A percentile compares a stretch with the other conserved stretches of the same genome.
Evolutionary conservation across 2,329 filamentous ascomycete species (phyloP).

Genomic region (Lachnum nothofagi): DNA sequence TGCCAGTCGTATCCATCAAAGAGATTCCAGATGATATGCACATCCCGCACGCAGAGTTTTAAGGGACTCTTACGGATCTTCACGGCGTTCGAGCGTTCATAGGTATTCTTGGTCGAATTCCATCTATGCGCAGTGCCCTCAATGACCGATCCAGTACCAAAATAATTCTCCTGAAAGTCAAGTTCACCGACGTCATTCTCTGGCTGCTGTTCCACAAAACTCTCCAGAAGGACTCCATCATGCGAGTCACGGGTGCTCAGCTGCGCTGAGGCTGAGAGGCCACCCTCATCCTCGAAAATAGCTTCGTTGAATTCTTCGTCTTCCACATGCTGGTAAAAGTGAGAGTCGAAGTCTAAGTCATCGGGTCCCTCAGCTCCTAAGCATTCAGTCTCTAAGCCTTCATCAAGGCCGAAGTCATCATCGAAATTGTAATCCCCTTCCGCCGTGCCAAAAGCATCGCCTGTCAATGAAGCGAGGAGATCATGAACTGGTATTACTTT

Average conservation of each 20-base stretch:
- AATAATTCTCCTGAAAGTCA: constrained; percentile 73
- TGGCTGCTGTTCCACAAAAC: constrained; percentile 35
- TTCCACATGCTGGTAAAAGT: constrained; percentile 42
- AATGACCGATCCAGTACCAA: constrained; percentile 56
- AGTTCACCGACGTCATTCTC: constrained; percentile 54
- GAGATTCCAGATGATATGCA: constrained; percentile 94
- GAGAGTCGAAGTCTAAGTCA: constrained; percentile 40
- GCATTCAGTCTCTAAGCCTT: constrained; percentile 45
- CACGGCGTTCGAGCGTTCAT: constrained; percentile 58
- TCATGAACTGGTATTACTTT: constrained; percentile 81
- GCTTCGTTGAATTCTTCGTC: constrained; percentile 26
- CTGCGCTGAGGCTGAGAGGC: constrained; percentile 24
- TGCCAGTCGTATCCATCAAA: constrained; percentile 98
- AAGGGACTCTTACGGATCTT: constrained; percentile 66
- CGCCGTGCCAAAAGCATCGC: constrained; percentile 68
- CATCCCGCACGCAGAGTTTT: constrained; percentile 72
- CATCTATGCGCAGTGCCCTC: constrained; percentile 69
- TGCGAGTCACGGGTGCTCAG: constrained; percentile 37
- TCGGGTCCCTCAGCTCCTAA: constrained; percentile 36
- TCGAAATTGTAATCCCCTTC: constrained; percentile 60
- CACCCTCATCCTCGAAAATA: constrained; percentile 35
- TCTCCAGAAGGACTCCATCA: constrained; percentile 44
- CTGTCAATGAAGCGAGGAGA: constrained; percentile 83
- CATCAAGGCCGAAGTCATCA: constrained; percentile 51
- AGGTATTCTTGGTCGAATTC: constrained; percentile 72